Evolutionary conservation across 495 filamentous ascomycete species (phyloP).

Genomic region (Penicillium subrubescens): DNA sequence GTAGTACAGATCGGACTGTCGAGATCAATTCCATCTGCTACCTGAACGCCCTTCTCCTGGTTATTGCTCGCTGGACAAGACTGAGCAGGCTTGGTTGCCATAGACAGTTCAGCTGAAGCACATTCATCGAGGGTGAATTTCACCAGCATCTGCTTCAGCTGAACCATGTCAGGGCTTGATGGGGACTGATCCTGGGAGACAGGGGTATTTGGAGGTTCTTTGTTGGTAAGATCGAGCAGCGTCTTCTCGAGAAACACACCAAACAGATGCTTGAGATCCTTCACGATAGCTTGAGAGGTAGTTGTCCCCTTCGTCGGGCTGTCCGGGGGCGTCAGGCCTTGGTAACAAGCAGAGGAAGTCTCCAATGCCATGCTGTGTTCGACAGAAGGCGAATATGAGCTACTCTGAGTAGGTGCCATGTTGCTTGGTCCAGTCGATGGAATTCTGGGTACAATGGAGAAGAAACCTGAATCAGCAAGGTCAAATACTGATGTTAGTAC

Average conservation of each 20-base stretch:
- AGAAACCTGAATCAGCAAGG: neutral
- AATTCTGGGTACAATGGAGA: neutral
- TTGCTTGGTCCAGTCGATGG: neutral
- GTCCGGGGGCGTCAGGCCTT: neutral
- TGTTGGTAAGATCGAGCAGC: conserved; percentile 15
- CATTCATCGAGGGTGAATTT: neutral
- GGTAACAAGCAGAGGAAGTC: neutral
- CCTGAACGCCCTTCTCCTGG: conserved; percentile 3
- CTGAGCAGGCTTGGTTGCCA: neutral
- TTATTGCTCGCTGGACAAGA: neutral
- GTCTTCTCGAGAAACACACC: conserved; percentile 13
- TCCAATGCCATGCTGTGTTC: neutral
- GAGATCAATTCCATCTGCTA: conserved; percentile 19
- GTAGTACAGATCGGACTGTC: conserved; percentile 27
- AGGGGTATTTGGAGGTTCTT: conserved; percentile 20
- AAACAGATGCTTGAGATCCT: conserved; percentile 9
- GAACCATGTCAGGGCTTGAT: conserved; percentile 13
- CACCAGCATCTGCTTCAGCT: conserved; percentile 12
- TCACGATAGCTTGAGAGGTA: neutral
- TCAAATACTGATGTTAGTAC: neutral
- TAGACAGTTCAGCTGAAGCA: neutral
- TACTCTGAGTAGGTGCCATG: neutral
- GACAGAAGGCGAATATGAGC: neutral
- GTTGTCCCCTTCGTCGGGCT: neutral
- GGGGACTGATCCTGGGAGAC: conserved; percentile 13